Evolutionary conservation across 345 rosid species (phyloP).

Genomic region (Ceriops tagal): DNA sequence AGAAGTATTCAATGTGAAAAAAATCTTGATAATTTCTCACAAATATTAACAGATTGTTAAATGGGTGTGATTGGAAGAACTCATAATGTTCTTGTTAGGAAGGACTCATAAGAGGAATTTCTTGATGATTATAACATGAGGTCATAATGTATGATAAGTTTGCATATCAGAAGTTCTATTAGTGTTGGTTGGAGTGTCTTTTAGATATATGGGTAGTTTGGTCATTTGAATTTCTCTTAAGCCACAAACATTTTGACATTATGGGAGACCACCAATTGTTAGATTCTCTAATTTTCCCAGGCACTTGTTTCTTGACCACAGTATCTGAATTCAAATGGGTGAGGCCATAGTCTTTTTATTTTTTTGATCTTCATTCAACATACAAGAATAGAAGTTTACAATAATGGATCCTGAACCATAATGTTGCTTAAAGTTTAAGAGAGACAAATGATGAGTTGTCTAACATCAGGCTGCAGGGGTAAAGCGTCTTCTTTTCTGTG

Average conservation of each 20-base stretch:
- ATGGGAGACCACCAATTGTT: too few species aligned
- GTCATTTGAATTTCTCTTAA: too few species aligned
- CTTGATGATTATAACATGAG: not conserved
- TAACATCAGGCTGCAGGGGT: conserved; percentile 76
- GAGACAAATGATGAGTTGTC: conserved; percentile 6
- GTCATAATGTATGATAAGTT: not conserved
- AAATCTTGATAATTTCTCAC: not conserved
- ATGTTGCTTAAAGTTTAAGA: conserved; percentile 5
- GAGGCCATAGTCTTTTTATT: too few species aligned
- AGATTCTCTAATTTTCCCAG: too few species aligned
- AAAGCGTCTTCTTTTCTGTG: conserved; percentile 93
- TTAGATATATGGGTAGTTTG: too few species aligned
- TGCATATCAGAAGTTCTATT: not conserved
- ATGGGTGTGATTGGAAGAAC: conserved; percentile 4
- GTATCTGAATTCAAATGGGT: too few species aligned
- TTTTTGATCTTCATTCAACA: too few species aligned
- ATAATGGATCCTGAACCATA: not conserved
- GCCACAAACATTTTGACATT: too few species aligned
- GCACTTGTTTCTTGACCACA: too few species aligned
- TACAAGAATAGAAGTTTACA: too few species aligned
- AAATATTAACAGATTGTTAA: not conserved
- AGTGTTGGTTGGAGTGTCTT: too few species aligned
- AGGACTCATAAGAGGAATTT: not conserved
- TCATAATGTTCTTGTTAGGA: not conserved
- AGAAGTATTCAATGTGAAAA: not conserved